phyloP scores from a whole-genome alignment of 768 basidiomycete species.

The Tricholoma flavovirens region DNA sequence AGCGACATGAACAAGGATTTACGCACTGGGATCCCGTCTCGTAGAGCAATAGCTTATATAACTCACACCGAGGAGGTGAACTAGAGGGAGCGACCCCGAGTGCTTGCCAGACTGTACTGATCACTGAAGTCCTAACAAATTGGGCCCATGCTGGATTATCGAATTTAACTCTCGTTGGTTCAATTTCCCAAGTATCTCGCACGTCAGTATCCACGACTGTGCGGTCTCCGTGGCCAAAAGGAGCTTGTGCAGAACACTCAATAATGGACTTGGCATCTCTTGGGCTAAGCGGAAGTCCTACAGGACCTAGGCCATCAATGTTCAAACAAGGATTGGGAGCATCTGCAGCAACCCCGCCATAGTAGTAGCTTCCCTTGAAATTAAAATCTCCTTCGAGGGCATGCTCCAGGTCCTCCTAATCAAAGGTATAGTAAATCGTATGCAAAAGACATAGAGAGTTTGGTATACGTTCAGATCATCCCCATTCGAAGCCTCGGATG shows the following conservation, averaged over 20 bases:
- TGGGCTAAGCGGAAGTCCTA: constrained; percentile 37
- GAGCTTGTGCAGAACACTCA: constrained; percentile 29
- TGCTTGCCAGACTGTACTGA: constrained; percentile 25
- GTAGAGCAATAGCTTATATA: constrained; percentile 45
- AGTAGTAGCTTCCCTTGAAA: constrained; percentile 30
- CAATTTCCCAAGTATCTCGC: constrained; percentile 48
- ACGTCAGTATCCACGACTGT: constrained; percentile 39
- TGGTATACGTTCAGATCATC: constrained; percentile 4
- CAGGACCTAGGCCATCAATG: constrained; percentile 33
- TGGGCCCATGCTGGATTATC: constrained; percentile 34
- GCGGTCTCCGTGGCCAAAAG: constrained; percentile 39
- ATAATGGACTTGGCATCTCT: constrained; percentile 36
- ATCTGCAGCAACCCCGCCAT: constrained; percentile 8
- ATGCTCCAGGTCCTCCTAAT: constrained; percentile 26
- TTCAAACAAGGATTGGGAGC: constrained; percentile 32
- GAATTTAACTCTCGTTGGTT: constrained; percentile 33
- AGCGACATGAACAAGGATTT: neutral
- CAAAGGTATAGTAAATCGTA: neutral
- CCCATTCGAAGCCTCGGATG: constrained; percentile 7
- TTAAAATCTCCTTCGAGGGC: constrained; percentile 24
- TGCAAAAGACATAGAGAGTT: neutral
- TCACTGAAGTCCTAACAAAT: constrained; percentile 25
- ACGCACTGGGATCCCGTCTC: constrained; percentile 46
- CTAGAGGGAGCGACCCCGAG: constrained; percentile 30
- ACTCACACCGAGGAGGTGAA: constrained; percentile 28